These are phyloP conservation scores for Populus trichocarpa DNA, from an alignment of 441 rosid genomes.

Conservation along the genomic window DNA sequence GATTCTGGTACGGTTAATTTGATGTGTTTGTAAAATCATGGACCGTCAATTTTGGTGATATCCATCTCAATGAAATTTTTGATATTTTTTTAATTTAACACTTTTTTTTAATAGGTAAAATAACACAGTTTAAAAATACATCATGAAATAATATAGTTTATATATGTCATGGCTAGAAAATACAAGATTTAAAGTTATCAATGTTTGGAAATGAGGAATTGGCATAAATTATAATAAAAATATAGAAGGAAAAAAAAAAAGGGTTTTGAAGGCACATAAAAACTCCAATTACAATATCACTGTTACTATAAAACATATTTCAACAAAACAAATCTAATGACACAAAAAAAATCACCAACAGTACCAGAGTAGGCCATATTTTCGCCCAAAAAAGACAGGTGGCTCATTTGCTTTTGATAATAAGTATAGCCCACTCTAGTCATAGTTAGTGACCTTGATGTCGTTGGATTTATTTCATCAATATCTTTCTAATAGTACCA, in stretches of 20 bases:
- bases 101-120: background rate
- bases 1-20: too few species aligned
- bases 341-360: too few species aligned
- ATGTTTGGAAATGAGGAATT: background rate
- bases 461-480: too few species aligned
- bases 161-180: too few species aligned
- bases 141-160: too few species aligned
- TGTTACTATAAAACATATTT: too few species aligned
- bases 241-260: background rate
- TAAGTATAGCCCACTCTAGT: too few species aligned
- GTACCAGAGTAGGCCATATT: accelerated
- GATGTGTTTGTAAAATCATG: background rate
- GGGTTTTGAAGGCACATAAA: too few species aligned
- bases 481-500: too few species aligned
- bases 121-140: background rate
- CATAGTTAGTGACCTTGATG: too few species aligned
- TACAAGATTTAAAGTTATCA: background rate
- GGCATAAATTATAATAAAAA: background rate
- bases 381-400: accelerated
- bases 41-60: background rate
- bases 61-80: background rate
- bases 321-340: too few species aligned
- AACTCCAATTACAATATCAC: background rate
- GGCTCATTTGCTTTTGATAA: too few species aligned
- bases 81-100: background rate